A percentile compares a stretch with the other conserved stretches of the same genome.
Evolutionary conservation across 2,329 filamentous ascomycete genomes (phyloP).

Genomic region (Zymoseptoria pseudotritici): DNA sequence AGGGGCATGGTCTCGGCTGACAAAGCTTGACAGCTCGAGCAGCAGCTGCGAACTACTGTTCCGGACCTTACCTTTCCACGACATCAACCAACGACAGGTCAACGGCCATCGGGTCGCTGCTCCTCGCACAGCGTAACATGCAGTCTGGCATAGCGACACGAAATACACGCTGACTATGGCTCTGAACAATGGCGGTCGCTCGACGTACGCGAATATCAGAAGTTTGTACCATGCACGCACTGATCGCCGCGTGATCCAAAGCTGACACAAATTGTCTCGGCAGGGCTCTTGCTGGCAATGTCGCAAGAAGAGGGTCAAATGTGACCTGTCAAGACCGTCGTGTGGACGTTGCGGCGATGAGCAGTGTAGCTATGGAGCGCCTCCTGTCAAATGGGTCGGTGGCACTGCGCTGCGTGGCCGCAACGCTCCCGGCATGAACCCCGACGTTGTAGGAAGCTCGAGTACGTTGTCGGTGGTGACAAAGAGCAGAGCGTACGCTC

Average conservation of each 20-base stretch:
- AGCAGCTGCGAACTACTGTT: background rate
- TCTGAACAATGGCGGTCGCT: background rate
- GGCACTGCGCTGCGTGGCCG: constrained; percentile 11
- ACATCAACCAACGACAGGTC: background rate
- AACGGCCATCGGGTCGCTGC: background rate
- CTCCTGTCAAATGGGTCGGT: constrained; percentile 13
- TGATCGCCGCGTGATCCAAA: background rate
- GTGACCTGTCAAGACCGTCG: constrained; percentile 9
- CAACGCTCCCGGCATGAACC: constrained; percentile 3
- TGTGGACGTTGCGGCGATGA: constrained; percentile 8
- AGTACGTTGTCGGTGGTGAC: background rate
- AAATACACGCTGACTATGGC: background rate
- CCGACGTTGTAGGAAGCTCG: background rate
- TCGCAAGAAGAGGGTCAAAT: constrained; percentile 9
- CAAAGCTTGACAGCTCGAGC: background rate
- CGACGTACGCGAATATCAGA: background rate
- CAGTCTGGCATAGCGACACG: background rate
- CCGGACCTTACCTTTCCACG: too few relatives aligned
- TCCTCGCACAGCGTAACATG: background rate
- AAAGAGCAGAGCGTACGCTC: background rate
- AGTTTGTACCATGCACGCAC: background rate
- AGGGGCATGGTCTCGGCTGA: too few relatives aligned
- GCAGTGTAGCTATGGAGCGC: constrained; percentile 9
- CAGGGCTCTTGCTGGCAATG: constrained; percentile 13
- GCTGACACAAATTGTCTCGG: background rate